Base-by-base conservation (phyloP, 352 stramenopile genomes). In the Pythium scleroteichum region DNA sequence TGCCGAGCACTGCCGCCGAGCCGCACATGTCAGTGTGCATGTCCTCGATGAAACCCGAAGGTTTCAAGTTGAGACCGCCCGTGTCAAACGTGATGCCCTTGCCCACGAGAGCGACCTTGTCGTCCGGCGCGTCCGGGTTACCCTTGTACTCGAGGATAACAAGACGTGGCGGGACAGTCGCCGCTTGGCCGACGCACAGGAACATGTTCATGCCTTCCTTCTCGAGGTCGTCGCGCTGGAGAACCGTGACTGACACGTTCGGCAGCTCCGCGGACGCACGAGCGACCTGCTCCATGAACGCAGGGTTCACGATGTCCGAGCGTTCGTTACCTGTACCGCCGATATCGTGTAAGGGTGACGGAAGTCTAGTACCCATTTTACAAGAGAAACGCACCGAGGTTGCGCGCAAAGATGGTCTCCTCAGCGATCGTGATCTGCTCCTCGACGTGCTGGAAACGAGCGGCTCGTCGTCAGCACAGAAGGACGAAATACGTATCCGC, bases 41-140 rank as follows among this genome's bases (percentile, higher is more conserved):
- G 57, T 95, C 82, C 58, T 97, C 89, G 13, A 97, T 97, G 64
- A 73, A 76, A 40, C 91, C 80, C 13, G 88, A 95, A 0, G 90
- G 88, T 76, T 98, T 98, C 42, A 98, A 75, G 76, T 98, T 97
- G 55, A 98, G 76, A 14, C 95, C 95, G n/a, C 95, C 95, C 0
- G 93, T 97, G 72, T 98, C 95, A 60, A 98, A 98, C 45, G 88
- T 97, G 47, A 98, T 85, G 17, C 91, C 94, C 72, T 98, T 98
- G 39, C 95, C 95, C 26, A 98, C 89, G 16, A 98, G 64, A 14
- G 85, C 90, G 8, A 95, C 69, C 47, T 76, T 87, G 14, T 89
- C 71, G 7, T 86, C 69, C 0, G 69, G 62, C 13, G 75, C 77
- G 16, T 81, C 71, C 1, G 83, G 76, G 59, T 91, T 84, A 24